Evolutionary conservation across 177 flowering plant species (phyloP), one percentile per base, ranked within the genome.

Genomic region (Telopea speciosissima): DNA sequence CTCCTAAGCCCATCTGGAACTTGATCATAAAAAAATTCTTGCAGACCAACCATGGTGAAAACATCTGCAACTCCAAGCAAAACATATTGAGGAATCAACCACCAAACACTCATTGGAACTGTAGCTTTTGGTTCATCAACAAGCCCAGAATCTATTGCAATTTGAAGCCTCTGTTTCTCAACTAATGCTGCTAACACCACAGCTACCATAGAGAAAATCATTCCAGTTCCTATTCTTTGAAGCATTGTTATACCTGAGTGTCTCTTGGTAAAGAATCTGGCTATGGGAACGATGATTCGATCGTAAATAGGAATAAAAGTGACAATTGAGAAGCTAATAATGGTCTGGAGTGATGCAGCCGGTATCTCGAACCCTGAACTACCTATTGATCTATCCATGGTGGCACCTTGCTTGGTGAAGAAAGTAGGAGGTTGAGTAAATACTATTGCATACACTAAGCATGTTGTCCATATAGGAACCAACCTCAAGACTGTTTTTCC

Each of bases 351-450:
- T 22, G 87, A n/a, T 2, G 87, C 85, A 2, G 87, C 67, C 13
- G 85, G 85, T 8, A 84, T 52, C 24, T 67, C 22, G 31, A 78
- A 72, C 26, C 75, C 67, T 2, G 80, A 65, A 16, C n/a, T n/a
- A n/a, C 77, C 78, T 8, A 81, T 77, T 31, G 78, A 65, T 72
- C 87, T 74, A 28, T 84, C 85, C 82, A 84, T 80, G 26, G 82
- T 84, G 54, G 64, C 69, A 44, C 83, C 87, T 79, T 84, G 87
- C 78, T 84, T 84, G 28, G 87, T 84, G 71, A 81, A 84, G 71
- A 82, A 82, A 25, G 87, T 84, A 0, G 76, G 64, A 24, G 75
- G 66, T 54, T 84, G 87, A 21, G 83, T 76, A 58, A 78, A 72
- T 1, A 84, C 85, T 45, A 82, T 65, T 9, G 78, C 87, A 71